Evolutionary conservation across 2,329 filamentous ascomycete genomes (phyloP).

Genomic region (Fusarium domesticum): DNA sequence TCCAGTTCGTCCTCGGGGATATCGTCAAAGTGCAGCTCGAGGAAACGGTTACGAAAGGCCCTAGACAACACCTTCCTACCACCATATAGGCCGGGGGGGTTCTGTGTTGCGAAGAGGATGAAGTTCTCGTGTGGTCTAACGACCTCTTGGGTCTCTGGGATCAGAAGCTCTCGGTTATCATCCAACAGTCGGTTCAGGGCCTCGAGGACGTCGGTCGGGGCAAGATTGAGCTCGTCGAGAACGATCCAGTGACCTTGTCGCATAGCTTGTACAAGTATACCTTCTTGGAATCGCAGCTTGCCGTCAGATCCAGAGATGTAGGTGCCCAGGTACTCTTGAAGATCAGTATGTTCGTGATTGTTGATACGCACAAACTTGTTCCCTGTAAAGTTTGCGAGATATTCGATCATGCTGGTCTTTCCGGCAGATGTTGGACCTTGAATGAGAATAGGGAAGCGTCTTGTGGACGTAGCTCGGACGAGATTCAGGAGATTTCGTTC

Average conservation of each 20-base stretch:
- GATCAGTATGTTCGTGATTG: constrained; percentile 97
- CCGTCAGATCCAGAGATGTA: constrained; percentile 87
- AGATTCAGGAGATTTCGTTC: constrained; percentile 93
- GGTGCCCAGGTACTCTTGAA: constrained; percentile 95
- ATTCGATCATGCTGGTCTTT: constrained; percentile 99
- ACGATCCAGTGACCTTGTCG: constrained; percentile 97
- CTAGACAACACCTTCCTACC: constrained; percentile 90
- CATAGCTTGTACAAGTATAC: constrained; percentile 86
- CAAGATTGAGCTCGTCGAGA: constrained; percentile 93
- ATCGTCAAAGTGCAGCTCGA: constrained; percentile 96
- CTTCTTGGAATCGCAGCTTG: constrained; percentile 86
- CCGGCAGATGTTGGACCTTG: constrained; percentile 96
- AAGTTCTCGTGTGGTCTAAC: constrained; percentile 92
- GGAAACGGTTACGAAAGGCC: constrained; percentile 93
- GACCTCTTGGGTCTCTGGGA: constrained; percentile 94
- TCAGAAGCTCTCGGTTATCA: constrained; percentile 91
- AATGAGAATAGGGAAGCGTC: constrained; percentile 88
- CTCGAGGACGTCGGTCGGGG: constrained; percentile 94
- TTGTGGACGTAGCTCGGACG: constrained; percentile 87
- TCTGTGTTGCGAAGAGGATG: constrained; percentile 97
- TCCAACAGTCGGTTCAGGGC: constrained; percentile 93
- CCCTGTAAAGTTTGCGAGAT: constrained; percentile 91
- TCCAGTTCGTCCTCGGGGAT: constrained; percentile 94
- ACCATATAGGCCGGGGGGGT: constrained; percentile 91
- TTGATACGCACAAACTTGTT: constrained; percentile 99